Base-by-base conservation (phyloP, 352 stramenopile genomes). In the Aphanomyces stellatus region DNA sequence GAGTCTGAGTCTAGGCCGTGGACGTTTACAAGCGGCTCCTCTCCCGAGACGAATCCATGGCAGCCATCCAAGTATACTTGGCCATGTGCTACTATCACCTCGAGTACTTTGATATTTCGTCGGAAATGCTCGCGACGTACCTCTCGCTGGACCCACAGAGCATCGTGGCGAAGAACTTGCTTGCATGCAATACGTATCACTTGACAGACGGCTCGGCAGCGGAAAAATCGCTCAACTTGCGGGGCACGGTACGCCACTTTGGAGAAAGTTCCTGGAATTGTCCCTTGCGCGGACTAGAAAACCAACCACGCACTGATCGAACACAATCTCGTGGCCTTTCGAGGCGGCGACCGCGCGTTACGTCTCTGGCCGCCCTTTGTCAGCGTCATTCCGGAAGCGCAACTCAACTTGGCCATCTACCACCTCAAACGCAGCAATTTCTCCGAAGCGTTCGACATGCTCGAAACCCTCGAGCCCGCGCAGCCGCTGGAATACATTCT, bases 21-120 rank as follows among this genome's bases (percentile, higher is more conserved):
- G 80, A 90, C 37, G 80, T 89, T 51, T 92, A 90, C 80, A 92
- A 90, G 71, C 72, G 70, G 8, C 31, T 90, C 8, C 28, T 84
- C 0, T 48, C 69, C 1, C 51, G 71, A 19, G 51, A 76, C 56
- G 74, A 77, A 15, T 35, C 72, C 1, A 46, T 72, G 0, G 67
- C 62, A 2, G 80, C 80, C 3, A 48, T 92, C 27, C 74, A 90
- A 27, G 76, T 90, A 33, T 92, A 92, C 70, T 65, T 92, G 13
- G 80, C 81, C 10, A 74, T 90, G 65, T 90, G 81, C 62, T 92
- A 90, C 70, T 90, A 87, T 69, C 73, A 78, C 17, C 51, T 85
- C 15, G 81, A 86, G 48, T 90, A 88, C 69, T 87, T 85, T 33
- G 83, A 90, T 56, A 72, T 92, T 0, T 76, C 81, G 13, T 69